Percentiles rank a stretch among this genome's conserved stretches.
These are phyloP conservation scores for Melampsora larici-populina DNA, from an alignment of 1,284 basidiomycete genomes.

Conservation along the genomic window DNA sequence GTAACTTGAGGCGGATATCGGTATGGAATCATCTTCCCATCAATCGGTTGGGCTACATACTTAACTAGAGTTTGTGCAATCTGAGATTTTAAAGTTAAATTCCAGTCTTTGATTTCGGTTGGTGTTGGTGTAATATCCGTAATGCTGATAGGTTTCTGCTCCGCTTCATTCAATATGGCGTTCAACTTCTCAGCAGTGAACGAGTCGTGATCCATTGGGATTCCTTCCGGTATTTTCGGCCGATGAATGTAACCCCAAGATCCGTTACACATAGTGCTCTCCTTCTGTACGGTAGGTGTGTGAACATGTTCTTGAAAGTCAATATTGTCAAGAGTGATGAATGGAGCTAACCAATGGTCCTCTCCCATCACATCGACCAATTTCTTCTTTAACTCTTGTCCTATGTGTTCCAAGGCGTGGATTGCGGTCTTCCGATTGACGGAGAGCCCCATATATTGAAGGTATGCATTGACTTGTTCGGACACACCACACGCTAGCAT, in stretches of 20 bases:
- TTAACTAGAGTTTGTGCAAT: neutral
- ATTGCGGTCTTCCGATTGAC: conserved; percentile 7
- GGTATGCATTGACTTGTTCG: neutral
- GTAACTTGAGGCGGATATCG: neutral
- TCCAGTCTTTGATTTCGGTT: neutral
- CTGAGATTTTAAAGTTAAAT: neutral
- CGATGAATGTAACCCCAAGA: conserved; percentile 27
- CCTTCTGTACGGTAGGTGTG: neutral
- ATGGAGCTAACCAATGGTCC: no score
- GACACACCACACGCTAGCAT: neutral
- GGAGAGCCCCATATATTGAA: conserved; percentile 3
- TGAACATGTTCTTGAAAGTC: conserved; percentile 21
- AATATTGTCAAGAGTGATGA: no score
- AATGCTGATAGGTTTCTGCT: neutral
- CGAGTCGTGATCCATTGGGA: neutral
- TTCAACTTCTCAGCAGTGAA: neutral
- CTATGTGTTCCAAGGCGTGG: neutral
- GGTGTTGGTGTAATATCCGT: neutral
- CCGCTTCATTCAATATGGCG: neutral
- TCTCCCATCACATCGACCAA: neutral
- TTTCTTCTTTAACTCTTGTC: neutral
- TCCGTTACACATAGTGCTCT: neutral
- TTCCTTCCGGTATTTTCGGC: neutral
- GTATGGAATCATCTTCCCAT: neutral
- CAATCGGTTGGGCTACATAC: neutral